Percentiles rank a stretch among this genome's conserved stretches.
phyloP scores from a whole-genome alignment of 768 basidiomycete genomes.

The Paxillus ammoniavirescens region DNA sequence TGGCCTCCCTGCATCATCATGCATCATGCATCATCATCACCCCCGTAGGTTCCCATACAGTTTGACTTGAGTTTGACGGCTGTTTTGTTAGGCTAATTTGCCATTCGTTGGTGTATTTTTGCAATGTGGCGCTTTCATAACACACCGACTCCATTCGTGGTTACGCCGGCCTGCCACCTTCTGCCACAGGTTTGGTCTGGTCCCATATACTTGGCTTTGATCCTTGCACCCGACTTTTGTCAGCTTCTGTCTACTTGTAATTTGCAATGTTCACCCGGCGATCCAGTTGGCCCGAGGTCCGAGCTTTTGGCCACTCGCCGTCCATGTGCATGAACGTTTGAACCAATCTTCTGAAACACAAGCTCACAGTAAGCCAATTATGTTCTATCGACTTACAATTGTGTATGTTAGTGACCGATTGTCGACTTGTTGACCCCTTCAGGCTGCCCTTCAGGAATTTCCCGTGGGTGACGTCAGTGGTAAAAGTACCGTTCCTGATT shows the following conservation, averaged over 20 bases:
- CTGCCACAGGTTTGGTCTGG: not conserved
- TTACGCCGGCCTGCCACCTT: not conserved
- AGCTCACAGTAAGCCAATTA: too few species aligned
- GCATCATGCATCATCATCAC: not conserved
- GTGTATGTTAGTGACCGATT: too few species aligned
- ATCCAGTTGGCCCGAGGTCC: not conserved
- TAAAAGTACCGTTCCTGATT: not conserved
- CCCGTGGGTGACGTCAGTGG: too few species aligned
- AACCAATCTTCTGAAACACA: too few species aligned
- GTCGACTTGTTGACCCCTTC: too few species aligned
- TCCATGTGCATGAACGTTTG: not conserved
- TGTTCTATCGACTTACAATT: too few species aligned
- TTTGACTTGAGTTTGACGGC: not conserved
- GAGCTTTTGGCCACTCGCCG: not conserved
- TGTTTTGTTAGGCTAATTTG: conserved; percentile 14
- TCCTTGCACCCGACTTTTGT: not conserved
- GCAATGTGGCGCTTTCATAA: not conserved
- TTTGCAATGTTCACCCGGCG: not conserved
- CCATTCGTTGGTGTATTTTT: conserved; percentile 26
- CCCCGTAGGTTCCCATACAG: conserved; percentile 3
- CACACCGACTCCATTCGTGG: not conserved
- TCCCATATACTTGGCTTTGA: too few species aligned
- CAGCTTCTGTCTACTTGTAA: not conserved
- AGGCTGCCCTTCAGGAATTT: too few species aligned
- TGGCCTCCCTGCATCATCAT: not conserved